These are phyloP conservation scores for Litsea cubeba DNA, from an alignment of 164 flowering plant genomes.

Conservation along the genomic window DNA sequence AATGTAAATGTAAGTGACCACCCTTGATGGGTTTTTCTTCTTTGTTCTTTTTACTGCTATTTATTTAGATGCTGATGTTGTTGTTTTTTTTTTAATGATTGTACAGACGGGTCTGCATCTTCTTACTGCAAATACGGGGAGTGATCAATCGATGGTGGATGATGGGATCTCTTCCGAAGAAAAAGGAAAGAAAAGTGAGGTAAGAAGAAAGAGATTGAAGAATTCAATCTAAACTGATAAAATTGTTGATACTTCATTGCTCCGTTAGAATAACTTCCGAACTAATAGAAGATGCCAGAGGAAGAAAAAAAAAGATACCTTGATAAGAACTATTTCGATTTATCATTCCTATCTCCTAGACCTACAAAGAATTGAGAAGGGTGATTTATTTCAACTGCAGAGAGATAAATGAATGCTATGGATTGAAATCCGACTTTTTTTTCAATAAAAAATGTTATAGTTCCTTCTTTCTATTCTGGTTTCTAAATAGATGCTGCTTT, in stretches of 20 bases:
- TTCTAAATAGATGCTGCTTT: background rate
- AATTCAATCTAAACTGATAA: too few relatives aligned
- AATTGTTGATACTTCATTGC: background rate
- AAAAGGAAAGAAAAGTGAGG: slow-evolving; percentile 57
- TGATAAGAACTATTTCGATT: background rate
- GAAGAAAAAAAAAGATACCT: too few relatives aligned
- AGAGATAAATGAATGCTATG: background rate
- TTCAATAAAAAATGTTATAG: background rate
- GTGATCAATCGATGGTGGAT: slow-evolving; percentile 71
- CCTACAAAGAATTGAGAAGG: background rate
- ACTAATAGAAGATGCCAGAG: background rate
- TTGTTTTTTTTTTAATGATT: background rate
- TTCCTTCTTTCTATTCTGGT: background rate
- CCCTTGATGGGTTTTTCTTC: background rate
- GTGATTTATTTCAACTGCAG: background rate
- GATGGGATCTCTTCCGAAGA: slow-evolving; percentile 59
- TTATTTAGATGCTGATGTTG: background rate
- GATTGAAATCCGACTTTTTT: background rate
- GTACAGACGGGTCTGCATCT: slow-evolving; percentile 76
- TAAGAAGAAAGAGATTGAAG: slow-evolving; percentile 14
- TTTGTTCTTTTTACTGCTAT: background rate
- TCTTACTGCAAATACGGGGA: slow-evolving; percentile 61
- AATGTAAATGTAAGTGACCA: slow-evolving; percentile 52
- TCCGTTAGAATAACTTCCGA: background rate
- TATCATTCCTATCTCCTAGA: background rate